These are phyloP conservation scores for Aureoboletus auriporus DNA, from an alignment of 768 basidiomycete genomes.

Conservation along the genomic window DNA sequence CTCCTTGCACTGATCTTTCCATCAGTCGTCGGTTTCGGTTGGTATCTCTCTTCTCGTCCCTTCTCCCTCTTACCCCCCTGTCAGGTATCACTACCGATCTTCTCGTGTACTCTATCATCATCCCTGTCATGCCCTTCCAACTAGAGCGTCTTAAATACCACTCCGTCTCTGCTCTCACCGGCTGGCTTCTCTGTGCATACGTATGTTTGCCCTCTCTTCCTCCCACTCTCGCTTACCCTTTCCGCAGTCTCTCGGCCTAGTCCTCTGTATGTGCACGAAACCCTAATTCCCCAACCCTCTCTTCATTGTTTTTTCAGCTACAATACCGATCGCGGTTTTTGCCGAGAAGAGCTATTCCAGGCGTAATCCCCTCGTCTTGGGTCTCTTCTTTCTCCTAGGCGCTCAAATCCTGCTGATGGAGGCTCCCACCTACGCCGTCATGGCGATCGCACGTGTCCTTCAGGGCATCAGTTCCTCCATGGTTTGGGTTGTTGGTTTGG, in stretches of 20 bases:
- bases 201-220: constrained; percentile 31
- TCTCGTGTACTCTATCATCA: constrained; percentile 57
- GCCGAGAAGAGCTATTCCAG: constrained; percentile 49
- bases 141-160: constrained; percentile 46
- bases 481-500: constrained; percentile 61
- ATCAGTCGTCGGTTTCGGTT: constrained; percentile 48
- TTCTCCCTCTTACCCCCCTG: neutral
- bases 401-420: constrained; percentile 64
- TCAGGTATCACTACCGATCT: constrained; percentile 45
- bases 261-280: constrained; percentile 39
- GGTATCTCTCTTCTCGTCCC: constrained; percentile 10
- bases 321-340: constrained; percentile 53
- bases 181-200: constrained; percentile 60
- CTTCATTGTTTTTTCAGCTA: constrained; percentile 33
- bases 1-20: neutral
- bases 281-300: neutral
- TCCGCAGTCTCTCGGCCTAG: constrained; percentile 51
- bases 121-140: constrained; percentile 63
- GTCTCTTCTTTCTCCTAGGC: constrained; percentile 46
- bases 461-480: constrained; percentile 60
- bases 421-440: constrained; percentile 50
- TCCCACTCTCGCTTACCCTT: constrained; percentile 3
- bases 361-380: constrained; percentile 46
- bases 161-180: constrained; percentile 46
- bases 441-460: constrained; percentile 55